Percentiles rank a stretch among this genome's conserved stretches.
Evolutionary conservation across 257 asterid genomes (phyloP).

Genomic region (Sherardia arvensis): DNA sequence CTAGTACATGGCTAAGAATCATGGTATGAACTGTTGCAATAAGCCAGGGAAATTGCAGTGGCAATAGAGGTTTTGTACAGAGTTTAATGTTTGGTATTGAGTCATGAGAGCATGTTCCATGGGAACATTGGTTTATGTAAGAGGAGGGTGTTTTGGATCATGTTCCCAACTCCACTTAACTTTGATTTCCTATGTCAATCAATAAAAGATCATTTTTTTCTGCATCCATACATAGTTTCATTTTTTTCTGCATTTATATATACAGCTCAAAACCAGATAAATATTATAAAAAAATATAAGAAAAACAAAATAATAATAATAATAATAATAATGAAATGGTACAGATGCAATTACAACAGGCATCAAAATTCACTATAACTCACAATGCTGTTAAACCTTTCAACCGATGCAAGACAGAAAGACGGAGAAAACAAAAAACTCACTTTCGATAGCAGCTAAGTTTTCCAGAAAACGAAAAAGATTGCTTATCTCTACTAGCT

Average conservation of each 20-base stretch:
- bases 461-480: not conserved
- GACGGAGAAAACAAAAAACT: not conserved
- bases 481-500: conserved; percentile 20
- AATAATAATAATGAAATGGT: not conserved
- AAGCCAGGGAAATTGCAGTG: conserved; percentile 10
- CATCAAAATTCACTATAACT: not conserved
- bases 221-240: not conserved
- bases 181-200: not conserved
- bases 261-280: too few relatives aligned
- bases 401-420: not conserved
- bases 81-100: not conserved
- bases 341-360: not conserved
- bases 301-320: too few relatives aligned
- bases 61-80: conserved; percentile 12
- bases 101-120: not conserved
- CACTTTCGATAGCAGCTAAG: not conserved
- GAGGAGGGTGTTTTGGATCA: not conserved
- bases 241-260: too few relatives aligned
- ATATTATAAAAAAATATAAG: too few relatives aligned
- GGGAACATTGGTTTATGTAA: not conserved
- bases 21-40: conserved; percentile 1
- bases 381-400: not conserved
- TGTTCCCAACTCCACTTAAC: conserved; percentile 2
- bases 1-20: not conserved
- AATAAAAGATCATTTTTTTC: not conserved